Evolutionary conservation across 345 rosid genomes (phyloP).

Genomic region (Acer negundo): DNA sequence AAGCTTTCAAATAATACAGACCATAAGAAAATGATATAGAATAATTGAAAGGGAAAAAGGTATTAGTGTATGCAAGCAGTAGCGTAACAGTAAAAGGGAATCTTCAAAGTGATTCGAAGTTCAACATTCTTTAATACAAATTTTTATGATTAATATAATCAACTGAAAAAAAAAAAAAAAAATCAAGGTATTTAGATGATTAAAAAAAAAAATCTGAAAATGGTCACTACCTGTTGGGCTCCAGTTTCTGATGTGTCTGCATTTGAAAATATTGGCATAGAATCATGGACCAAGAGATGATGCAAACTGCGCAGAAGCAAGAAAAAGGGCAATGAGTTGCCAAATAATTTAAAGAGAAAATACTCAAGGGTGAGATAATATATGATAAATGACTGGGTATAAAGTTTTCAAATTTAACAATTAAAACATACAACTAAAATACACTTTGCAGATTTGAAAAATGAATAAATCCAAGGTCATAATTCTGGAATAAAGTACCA

Average conservation of each 20-base stretch:
- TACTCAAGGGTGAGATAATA: neutral
- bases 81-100: too few species aligned
- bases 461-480: neutral
- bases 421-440: neutral
- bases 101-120: too few species aligned
- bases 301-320: constrained; percentile 70
- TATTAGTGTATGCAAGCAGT: too few species aligned
- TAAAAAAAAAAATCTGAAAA: too few species aligned
- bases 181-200: too few species aligned
- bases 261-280: constrained; percentile 90
- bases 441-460: neutral
- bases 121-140: too few species aligned
- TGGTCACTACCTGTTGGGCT: constrained; percentile 74
- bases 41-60: too few species aligned
- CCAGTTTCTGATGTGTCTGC: constrained; percentile 97
- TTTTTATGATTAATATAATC: too few species aligned
- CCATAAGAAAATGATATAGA: too few species aligned
- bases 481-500: neutral
- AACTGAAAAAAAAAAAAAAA: too few species aligned
- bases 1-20: too few species aligned
- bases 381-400: neutral
- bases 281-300: constrained; percentile 98
- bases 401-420: neutral
- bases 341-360: neutral
- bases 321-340: neutral